A percentile compares a stretch with the other conserved stretches of the same genome.
Evolutionary conservation across 2,329 filamentous ascomycete genomes (phyloP).

Genomic region (Tetracladium maxilliforme): DNA sequence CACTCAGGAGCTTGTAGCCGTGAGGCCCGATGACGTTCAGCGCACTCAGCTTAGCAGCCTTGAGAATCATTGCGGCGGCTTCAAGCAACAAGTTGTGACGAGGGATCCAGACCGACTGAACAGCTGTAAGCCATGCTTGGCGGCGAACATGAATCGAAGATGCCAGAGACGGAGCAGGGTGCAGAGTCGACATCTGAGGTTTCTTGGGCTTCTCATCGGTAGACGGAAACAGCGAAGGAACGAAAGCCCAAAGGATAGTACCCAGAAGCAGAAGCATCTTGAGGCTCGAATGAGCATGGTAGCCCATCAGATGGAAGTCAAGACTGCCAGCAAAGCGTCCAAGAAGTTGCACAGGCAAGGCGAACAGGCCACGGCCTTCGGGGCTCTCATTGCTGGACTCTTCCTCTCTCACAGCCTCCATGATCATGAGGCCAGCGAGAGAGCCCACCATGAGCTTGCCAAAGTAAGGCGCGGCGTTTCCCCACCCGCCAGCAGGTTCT

Average conservation of each 20-base stretch:
- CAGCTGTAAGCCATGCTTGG: slow-evolving; percentile 83
- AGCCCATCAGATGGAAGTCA: slow-evolving; percentile 36
- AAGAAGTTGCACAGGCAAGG: slow-evolving; percentile 45
- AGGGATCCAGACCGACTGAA: slow-evolving; percentile 86
- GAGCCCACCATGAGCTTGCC: slow-evolving; percentile 87
- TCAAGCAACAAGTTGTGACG: slow-evolving; percentile 77
- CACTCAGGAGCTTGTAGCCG: slow-evolving; percentile 65
- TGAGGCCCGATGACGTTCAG: slow-evolving; percentile 65
- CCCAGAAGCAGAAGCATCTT: slow-evolving; percentile 37
- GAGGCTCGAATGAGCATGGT: slow-evolving; percentile 35
- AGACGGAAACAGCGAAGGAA: slow-evolving; percentile 33
- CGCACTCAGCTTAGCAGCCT: slow-evolving; percentile 69
- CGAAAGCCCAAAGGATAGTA: slow-evolving; percentile 36
- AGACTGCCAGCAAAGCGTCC: slow-evolving; percentile 28
- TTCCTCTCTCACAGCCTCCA: slow-evolving; percentile 62
- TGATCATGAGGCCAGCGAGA: slow-evolving; percentile 78
- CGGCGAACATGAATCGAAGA: slow-evolving; percentile 75
- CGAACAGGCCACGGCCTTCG: slow-evolving; percentile 51
- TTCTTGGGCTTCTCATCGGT: slow-evolving; percentile 34
- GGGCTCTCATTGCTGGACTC: slow-evolving; percentile 49
- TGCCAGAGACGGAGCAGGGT: slow-evolving; percentile 51
- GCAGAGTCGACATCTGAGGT: slow-evolving; percentile 23
- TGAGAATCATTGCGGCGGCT: slow-evolving; percentile 63
- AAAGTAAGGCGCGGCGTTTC: slow-evolving; percentile 37
- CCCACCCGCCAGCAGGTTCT: slow-evolving; percentile 38